Evolutionary conservation across 176 grass and related monocot species (phyloP), one percentile per base, ranked within the genome.

Genomic region (Typha latifolia): DNA sequence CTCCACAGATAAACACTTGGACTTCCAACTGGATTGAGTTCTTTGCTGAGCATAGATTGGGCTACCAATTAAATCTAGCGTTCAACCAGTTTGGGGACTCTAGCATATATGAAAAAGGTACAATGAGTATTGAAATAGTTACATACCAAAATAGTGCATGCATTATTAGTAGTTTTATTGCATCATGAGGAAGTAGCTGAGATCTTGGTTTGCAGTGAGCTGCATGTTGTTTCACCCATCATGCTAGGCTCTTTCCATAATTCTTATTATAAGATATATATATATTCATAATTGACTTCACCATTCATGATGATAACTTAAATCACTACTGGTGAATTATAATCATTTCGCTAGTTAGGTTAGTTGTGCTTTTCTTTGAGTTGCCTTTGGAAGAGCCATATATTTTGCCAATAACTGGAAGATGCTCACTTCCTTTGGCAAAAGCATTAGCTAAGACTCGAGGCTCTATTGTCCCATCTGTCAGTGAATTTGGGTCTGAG

Each of bases 1-100:
- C 90, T 72, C 86, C 84, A 0, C 90, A 95, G 77, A 87, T 84
- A 57, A 95, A 95, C 66, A 87, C 81, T 69, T 90, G 90, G 86
- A 87, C 80, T 64, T 80, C 69, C 59, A 81, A 87, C 66, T 95
- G 90, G 86, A 79, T 90, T 74, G 72, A 95, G 51, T 95, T 95
- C 70, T 95, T 79, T 66, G 82, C 75, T 0, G 80, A 95, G 69
- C 83, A 90, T 80, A 82, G 90, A 80, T 66, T 95, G 63, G 87
- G 81, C 8, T 87, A 85, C 77, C 87, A 96, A 50, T 63, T 90
- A 53, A 75, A 87, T 47, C 78, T 90, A 43, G 68, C 64, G 29
- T 72, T 74, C 2, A 47, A 69, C 16, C 63, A 81, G 26, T 96
- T 73, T 14, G 84, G 81, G 49, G 91, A 90, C 65, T 90, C 79